phyloP scores from a whole-genome alignment of 2,329 filamentous ascomycete genomes.

The Clonostachys byssicola region DNA sequence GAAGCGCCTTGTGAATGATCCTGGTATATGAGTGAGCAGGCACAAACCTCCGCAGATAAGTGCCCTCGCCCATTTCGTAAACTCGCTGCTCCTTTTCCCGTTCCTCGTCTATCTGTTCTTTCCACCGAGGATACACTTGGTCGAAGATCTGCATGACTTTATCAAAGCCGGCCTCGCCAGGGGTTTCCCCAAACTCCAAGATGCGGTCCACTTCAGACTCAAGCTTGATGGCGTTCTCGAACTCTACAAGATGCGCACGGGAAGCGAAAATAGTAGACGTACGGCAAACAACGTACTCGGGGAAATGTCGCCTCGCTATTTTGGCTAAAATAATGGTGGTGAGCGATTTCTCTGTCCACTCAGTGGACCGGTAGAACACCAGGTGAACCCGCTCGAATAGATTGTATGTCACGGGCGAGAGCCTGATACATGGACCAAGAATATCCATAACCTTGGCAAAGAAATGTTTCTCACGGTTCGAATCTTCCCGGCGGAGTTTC shows the following conservation, averaged over 20 bases:
- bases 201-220: constrained; percentile 80
- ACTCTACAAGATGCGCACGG: constrained; percentile 73
- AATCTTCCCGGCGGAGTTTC: constrained; percentile 22
- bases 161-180: constrained; percentile 60
- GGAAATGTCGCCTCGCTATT: constrained; percentile 83
- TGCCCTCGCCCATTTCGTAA: constrained; percentile 80
- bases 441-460: constrained; percentile 71
- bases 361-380: constrained; percentile 91
- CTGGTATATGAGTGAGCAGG: constrained; percentile 92
- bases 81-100: constrained; percentile 70
- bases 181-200: constrained; percentile 73
- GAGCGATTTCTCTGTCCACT: constrained; percentile 96
- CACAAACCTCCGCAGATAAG: constrained; percentile 84
- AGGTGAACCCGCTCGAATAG: constrained; percentile 93
- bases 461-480: constrained; percentile 71
- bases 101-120: constrained; percentile 66
- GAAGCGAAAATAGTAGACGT: constrained; percentile 86
- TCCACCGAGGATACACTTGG: constrained; percentile 78
- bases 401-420: constrained; percentile 68
- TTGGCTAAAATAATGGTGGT: constrained; percentile 93
- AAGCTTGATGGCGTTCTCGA: constrained; percentile 78
- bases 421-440: constrained; percentile 78
- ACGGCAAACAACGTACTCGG: constrained; percentile 83
- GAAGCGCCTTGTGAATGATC: constrained; percentile 83
- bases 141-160: constrained; percentile 70